Percentiles rank a stretch among this genome's conserved stretches.
These are phyloP conservation scores for Nicotiana attenuata DNA, from an alignment of 257 asterid species.

Conservation along the genomic window DNA sequence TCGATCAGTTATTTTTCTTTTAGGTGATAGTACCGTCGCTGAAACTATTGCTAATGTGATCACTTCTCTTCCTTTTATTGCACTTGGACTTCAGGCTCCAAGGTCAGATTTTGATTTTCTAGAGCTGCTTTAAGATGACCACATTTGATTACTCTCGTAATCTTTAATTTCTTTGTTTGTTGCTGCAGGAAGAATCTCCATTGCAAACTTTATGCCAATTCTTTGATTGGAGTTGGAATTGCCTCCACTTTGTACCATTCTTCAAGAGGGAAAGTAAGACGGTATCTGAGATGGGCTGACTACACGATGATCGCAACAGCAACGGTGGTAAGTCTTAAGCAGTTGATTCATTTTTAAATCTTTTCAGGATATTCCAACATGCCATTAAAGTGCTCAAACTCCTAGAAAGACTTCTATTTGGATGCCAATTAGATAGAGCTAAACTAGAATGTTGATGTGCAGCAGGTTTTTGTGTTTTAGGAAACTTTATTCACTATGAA, in stretches of 20 bases:
- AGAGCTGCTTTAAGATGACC: background rate
- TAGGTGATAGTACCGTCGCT: constrained; percentile 61
- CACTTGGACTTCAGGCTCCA: constrained; percentile 74
- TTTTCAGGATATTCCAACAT: background rate
- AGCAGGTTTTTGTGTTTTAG: background rate
- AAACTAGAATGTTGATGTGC: background rate
- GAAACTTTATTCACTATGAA: background rate
- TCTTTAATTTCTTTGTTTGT: background rate
- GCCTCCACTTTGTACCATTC: constrained; percentile 77
- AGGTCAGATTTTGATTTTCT: constrained; percentile 29
- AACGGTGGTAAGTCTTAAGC: constrained; percentile 50
- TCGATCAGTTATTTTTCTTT: constrained; percentile 14
- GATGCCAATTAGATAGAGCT: background rate
- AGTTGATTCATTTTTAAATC: background rate
- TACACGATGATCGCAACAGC: constrained; percentile 98
- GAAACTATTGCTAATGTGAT: constrained; percentile 74
- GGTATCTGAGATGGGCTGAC: constrained; percentile 97
- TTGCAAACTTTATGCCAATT: constrained; percentile 76
- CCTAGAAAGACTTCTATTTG: background rate
- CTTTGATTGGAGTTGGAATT: constrained; percentile 88
- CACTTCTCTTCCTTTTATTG: constrained; percentile 87
- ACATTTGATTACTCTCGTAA: background rate
- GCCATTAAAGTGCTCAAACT: background rate
- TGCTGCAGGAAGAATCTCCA: constrained; percentile 65
- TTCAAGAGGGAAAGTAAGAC: constrained; percentile 70